Percentiles rank a stretch among this genome's conserved stretches.
phyloP scores from a whole-genome alignment of 2,329 filamentous ascomycete species.

The Trichoderma sp. region DNA sequence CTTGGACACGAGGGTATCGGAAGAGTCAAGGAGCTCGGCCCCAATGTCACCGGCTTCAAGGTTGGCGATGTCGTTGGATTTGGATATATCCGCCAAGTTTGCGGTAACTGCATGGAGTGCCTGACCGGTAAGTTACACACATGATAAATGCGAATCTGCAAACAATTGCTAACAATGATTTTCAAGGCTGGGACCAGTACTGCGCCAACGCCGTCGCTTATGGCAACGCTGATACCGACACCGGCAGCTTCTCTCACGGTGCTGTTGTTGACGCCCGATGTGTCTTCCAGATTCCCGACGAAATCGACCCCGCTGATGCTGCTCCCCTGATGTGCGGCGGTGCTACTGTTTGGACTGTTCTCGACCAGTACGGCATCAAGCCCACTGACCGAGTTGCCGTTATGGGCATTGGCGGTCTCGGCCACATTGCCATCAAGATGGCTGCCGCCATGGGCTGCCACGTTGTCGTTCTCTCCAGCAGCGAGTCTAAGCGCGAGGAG shows the following conservation, averaged over 20 bases:
- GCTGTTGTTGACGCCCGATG: conserved; percentile 41
- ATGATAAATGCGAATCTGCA: conserved; percentile 46
- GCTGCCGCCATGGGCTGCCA: conserved; percentile 65
- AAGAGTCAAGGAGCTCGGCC: conserved; percentile 52
- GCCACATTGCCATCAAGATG: conserved; percentile 66
- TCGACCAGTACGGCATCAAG: conserved; percentile 61
- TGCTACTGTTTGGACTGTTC: conserved; percentile 64
- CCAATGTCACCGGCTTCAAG: conserved; percentile 46
- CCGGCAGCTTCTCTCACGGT: conserved; percentile 34
- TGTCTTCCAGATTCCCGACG: conserved; percentile 45
- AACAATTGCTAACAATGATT: conserved; percentile 39
- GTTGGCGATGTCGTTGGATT: conserved; percentile 63
- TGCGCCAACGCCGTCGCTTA: conserved; percentile 47
- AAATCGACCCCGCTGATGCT: conserved; percentile 39
- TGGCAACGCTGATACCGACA: conserved; percentile 42
- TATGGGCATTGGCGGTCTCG: conserved; percentile 66
- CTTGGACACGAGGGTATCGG: conserved; percentile 68
- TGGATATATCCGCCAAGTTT: conserved; percentile 34
- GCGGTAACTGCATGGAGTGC: conserved; percentile 11
- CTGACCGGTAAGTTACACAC: background rate
- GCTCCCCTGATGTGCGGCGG: conserved; percentile 70
- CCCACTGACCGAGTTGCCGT: conserved; percentile 68
- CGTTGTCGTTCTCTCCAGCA: conserved; percentile 58
- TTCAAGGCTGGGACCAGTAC: conserved; percentile 44
- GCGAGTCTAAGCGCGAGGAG: conserved; percentile 51